A percentile compares a stretch with the other conserved stretches of the same genome.
Evolutionary conservation across 257 asterid genomes (phyloP).

Genomic region (Catharanthus roseus): DNA sequence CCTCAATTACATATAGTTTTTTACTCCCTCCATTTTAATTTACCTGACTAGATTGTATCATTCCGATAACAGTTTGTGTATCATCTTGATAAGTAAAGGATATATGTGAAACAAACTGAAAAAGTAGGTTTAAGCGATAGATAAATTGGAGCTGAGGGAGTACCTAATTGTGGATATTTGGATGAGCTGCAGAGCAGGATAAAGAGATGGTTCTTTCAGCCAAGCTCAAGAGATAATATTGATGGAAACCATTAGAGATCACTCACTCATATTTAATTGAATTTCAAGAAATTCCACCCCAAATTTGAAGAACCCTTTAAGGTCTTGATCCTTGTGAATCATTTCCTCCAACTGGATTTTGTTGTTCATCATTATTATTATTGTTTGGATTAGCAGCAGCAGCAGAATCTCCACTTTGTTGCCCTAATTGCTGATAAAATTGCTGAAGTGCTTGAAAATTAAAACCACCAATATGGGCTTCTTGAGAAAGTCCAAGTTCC

Average conservation of each 20-base stretch:
- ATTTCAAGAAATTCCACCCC: constrained; percentile 6
- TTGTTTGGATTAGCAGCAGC: constrained; percentile 13
- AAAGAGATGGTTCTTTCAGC: constrained; percentile 20
- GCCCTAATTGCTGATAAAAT: constrained; percentile 58
- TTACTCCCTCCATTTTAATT: too few relatives aligned
- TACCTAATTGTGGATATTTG: constrained; percentile 28
- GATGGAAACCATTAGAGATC: constrained; percentile 12
- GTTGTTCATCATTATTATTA: constrained; percentile 20
- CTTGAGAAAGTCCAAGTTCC: constrained; percentile 82
- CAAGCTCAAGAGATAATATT: constrained; percentile 11
- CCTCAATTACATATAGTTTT: too few relatives aligned
- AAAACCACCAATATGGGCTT: constrained; percentile 49
- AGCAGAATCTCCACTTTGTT: constrained; percentile 26
- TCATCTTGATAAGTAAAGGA: too few relatives aligned
- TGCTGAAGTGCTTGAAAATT: constrained; percentile 49
- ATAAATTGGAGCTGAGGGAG: too few relatives aligned
- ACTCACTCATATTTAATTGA: constrained; percentile 12
- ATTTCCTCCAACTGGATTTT: constrained; percentile 31
- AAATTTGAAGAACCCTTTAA: neutral
- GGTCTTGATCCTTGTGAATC: constrained; percentile 47
- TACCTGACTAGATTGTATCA: too few relatives aligned
- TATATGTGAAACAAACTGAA: too few relatives aligned
- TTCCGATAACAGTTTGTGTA: too few relatives aligned
- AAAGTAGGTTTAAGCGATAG: too few relatives aligned
- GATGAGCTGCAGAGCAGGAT: constrained; percentile 26